Base-by-base conservation (phyloP, 768 basidiomycete genomes). In the Lactifluus echinatus region DNA sequence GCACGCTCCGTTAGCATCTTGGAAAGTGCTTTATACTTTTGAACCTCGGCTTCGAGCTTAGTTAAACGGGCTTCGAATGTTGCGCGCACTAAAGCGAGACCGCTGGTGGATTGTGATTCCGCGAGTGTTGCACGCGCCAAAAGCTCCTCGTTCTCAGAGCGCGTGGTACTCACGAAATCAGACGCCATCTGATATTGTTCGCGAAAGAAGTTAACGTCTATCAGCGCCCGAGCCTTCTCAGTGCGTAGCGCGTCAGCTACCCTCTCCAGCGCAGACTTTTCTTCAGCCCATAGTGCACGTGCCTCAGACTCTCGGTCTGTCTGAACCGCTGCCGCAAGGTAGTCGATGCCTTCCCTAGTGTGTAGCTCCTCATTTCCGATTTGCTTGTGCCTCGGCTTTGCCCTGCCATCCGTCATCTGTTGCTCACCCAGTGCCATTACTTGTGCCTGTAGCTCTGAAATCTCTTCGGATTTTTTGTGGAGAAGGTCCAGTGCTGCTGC, bases 81-180 rank as follows among this genome's bases (percentile, higher is more conserved):
- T 11, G 56, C 49, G 49, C 60, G 63, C 50, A 63, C 43, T 31
- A 62, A 19, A 23, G 63, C 56, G 28, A 63, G 50, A n/a, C 63
- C 63, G 2, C 47, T 58, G 29, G 8, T 14, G n/a, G 50, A 50
- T 42, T 63, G 63, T 26, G 60, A 62, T 54, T 63, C 63, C 3
- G 60, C 63, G 31, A 62, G 37, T n/a, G 51, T 29, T 3, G 63
- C 60, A n/a, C 61, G 63, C 12, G 52, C 43, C 40, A 52, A 42
- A 17, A 63, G 63, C 31, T 57, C 61, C 19, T 55, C 60, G 37
- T 63, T 63, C 44, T 63, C 63, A 3, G 46, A 47, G 29, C 63
- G 63, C 52, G 37, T 49, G 42, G 2, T 48, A 39, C 53, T 59
- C 14, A 50, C 45, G 19, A 55, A 63, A 10, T 39, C 53, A n/a